A percentile compares a stretch with the other conserved stretches of the same genome.
These are phyloP conservation scores for Pichia sp. DNA, from an alignment of 1,139 yeast genomes.

Conservation along the genomic window DNA sequence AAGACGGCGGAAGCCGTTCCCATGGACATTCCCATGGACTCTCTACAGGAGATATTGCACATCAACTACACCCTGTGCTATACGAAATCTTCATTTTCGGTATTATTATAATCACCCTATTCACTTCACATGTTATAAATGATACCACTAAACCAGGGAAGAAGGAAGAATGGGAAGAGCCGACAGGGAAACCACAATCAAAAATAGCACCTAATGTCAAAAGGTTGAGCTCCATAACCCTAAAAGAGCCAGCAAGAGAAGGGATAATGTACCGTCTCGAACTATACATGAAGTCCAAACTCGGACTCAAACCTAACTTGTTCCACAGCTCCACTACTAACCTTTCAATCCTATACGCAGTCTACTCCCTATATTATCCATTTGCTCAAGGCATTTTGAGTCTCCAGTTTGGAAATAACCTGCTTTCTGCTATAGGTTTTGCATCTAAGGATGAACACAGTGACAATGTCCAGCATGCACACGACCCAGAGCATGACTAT, in stretches of 20 bases:
- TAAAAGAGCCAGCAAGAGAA: slow-evolving; percentile 24
- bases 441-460: not conserved
- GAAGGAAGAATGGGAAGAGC: slow-evolving; percentile 3
- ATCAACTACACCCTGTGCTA: slow-evolving; percentile 14
- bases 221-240: slow-evolving; percentile 29
- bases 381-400: slow-evolving; percentile 17
- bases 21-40: slow-evolving; percentile 30
- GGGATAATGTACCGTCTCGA: not conserved
- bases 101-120: slow-evolving; percentile 27
- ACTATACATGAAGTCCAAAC: not conserved
- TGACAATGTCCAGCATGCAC: slow-evolving; percentile 12
- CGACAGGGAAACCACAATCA: not conserved
- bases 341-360: slow-evolving; percentile 56
- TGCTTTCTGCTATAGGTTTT: slow-evolving; percentile 4
- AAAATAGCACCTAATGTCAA: slow-evolving; percentile 19
- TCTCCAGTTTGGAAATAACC: slow-evolving; percentile 3
- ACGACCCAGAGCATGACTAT: not conserved
- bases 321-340: slow-evolving; percentile 59
- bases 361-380: slow-evolving; percentile 32
- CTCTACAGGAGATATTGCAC: slow-evolving; percentile 14
- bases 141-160: slow-evolving; percentile 14
- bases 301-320: slow-evolving; percentile 29
- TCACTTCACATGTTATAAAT: slow-evolving; percentile 16
- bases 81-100: slow-evolving; percentile 32
- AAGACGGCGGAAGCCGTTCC: slow-evolving; percentile 35